Conservation (phyloP, 1,284 basidiomycete genomes). For the Athelia psychrophila region DNA sequence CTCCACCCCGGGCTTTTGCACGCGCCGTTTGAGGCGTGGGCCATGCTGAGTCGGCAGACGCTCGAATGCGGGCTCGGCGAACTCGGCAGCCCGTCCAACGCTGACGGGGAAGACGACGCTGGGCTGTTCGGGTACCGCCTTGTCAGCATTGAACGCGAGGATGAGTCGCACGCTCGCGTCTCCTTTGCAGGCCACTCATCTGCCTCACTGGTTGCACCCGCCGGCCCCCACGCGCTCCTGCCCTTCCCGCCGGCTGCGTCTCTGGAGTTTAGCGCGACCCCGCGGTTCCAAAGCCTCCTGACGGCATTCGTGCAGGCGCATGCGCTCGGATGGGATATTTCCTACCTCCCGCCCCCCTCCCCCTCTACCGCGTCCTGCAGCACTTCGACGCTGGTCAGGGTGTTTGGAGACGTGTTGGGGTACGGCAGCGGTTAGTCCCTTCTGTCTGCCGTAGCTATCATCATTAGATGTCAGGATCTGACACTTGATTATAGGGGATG, state of each 20-base stretch:
- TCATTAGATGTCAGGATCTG: no score
- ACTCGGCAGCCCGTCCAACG: conserved; percentile 45
- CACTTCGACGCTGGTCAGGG: conserved; percentile 44
- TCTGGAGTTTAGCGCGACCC: conserved; percentile 33
- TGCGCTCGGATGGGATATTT: conserved; percentile 54
- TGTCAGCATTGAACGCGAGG: conserved; percentile 35
- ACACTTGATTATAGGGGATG: no score
- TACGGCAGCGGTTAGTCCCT: no score
- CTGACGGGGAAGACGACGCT: conserved; percentile 33
- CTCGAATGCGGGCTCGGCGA: conserved; percentile 51
- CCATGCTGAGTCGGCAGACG: conserved; percentile 50
- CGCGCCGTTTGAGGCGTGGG: conserved; percentile 59
- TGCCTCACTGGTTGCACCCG: conserved; percentile 34
- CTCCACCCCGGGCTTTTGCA: conserved; percentile 54
- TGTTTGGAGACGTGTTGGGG: conserved; percentile 52
- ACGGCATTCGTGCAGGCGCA: conserved; percentile 49
- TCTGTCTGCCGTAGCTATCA: no score
- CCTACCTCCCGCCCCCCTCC: conserved; percentile 42
- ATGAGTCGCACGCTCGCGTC: conserved; percentile 36
- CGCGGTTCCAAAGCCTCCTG: conserved; percentile 43
- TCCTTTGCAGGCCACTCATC: conserved; percentile 37
- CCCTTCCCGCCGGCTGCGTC: conserved; percentile 35
- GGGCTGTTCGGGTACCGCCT: conserved; percentile 55
- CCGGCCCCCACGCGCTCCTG: conserved; percentile 41
- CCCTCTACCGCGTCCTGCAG: conserved; percentile 49